Conservation (phyloP, 2,329 filamentous ascomycete species). For the Elsinoe batatas region DNA sequence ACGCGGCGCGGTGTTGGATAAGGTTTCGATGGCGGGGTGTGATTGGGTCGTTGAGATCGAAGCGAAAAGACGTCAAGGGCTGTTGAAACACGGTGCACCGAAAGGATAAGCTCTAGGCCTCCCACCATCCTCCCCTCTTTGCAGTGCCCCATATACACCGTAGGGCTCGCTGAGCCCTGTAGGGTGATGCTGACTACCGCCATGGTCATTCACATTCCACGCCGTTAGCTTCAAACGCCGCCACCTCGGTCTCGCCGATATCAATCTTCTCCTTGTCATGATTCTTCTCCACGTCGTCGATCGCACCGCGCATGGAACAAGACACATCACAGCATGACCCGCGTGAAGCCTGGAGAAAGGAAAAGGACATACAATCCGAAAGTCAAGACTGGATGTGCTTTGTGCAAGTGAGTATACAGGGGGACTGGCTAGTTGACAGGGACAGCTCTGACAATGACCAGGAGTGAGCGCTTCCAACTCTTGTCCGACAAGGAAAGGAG, state of each 20-base stretch:
- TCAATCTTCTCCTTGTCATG: not conserved
- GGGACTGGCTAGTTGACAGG: not conserved
- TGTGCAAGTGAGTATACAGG: slow-evolving; percentile 3
- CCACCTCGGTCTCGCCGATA: not conserved
- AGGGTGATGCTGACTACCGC: not conserved
- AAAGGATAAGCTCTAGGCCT: not conserved
- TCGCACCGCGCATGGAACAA: not conserved
- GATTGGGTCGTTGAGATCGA: slow-evolving; percentile 6
- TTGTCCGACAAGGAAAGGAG: not conserved
- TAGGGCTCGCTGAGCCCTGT: not conserved
- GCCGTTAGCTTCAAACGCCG: slow-evolving; percentile 4
- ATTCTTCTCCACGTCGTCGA: not conserved
- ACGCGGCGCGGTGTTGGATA: not conserved
- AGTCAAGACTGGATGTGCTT: slow-evolving; percentile 7
- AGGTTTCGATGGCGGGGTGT: slow-evolving; percentile 1
- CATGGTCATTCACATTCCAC: not conserved
- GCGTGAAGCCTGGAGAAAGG: slow-evolving; percentile 12
- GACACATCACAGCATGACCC: slow-evolving; percentile 2
- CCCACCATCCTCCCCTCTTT: not conserved
- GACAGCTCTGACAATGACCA: not conserved
- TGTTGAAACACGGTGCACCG: not conserved
- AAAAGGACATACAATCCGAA: slow-evolving; percentile 13
- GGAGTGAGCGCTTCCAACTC: not conserved
- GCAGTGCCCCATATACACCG: not conserved
- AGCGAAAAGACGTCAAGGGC: not conserved